Base-by-base conservation (phyloP, 176 grass and related monocot genomes). In the Leersia perrieri region DNA sequence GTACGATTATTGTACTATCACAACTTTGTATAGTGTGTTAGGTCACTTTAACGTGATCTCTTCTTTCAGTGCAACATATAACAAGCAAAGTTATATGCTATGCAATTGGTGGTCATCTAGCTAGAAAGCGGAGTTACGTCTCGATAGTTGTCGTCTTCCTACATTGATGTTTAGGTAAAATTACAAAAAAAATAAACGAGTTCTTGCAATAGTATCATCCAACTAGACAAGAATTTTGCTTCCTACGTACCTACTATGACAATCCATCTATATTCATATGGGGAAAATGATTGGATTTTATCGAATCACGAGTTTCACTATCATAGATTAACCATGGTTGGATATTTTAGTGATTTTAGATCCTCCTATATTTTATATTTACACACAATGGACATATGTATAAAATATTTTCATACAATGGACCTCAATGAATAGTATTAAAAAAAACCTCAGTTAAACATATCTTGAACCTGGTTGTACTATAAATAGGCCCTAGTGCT, bases 401-500 rank as follows among this genome's bases (percentile, higher is more conserved):
- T 68, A 68, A 66, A 39, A 20, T 68, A 1, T n/a, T n/a, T 68
- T 25, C 39, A 68, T 12, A 8, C 34, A 25, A 68, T 68, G 4
- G 10, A 25, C 34, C 25, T 39, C 1, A 23, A 39, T 39, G 66
- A 38, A 68, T 68, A 68, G 34, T 38, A 25, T 25, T 5, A 26
- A 68, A 68, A 67, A n/a, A n/a, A n/a, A n/a, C n/a, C n/a, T n/a
- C n/a, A n/a, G n/a, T n/a, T n/a, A n/a, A n/a, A n/a, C 39, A n/a
- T 20, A 22, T 0, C 33, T 23, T 22, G 47, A 32, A 49, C 27
- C 70, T 49, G 30, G 9, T 55, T 23, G 11, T 12, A 5, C 47
- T 74, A 74, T 84, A 84, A 84, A 76, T 70, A 77, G 64, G 22
- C 53, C 25, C 51, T 2, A 34, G 23, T 75, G 22, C 22, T 16